Evolutionary conservation across 441 rosid genomes (phyloP).

Genomic region (Aquilaria agallochum): DNA sequence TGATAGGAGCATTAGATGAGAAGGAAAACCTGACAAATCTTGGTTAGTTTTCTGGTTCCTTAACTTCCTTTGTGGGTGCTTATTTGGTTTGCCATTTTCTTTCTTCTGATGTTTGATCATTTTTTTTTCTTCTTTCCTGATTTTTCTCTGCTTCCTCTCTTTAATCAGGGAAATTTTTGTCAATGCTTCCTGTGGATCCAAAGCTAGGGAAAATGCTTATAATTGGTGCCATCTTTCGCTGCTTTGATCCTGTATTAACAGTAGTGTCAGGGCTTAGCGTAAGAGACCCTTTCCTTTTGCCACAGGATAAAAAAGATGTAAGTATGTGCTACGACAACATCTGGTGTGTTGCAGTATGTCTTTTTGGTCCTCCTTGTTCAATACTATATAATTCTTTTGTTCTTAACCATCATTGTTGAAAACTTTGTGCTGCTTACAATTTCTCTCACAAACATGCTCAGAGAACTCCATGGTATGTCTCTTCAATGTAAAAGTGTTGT

Average conservation of each 20-base stretch:
- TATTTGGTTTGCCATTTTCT: constrained; percentile 14
- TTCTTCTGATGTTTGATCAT: constrained; percentile 3
- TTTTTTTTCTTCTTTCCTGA: constrained; percentile 8
- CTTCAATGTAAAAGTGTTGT: too few species aligned
- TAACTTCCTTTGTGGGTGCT: constrained; percentile 1
- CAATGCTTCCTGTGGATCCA: constrained; percentile 98
- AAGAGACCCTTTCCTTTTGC: constrained; percentile 98
- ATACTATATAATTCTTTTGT: too few species aligned
- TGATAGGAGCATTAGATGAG: constrained; percentile 91
- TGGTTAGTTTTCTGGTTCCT: constrained; percentile 51
- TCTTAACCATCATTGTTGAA: too few species aligned
- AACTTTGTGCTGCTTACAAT: too few species aligned
- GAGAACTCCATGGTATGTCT: too few species aligned
- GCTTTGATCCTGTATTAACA: constrained; percentile 95
- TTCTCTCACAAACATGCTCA: too few species aligned
- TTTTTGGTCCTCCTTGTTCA: too few species aligned
- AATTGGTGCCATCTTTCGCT: constrained; percentile 92
- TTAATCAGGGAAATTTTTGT: constrained; percentile 68
- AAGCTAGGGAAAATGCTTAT: constrained; percentile 99
- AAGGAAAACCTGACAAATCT: constrained; percentile 91
- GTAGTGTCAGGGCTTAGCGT: constrained; percentile 98
- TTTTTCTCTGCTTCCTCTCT: constrained; percentile 7
- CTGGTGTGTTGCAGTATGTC: too few species aligned
- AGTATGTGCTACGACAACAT: constrained; percentile 21
- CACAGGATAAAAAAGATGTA: constrained; percentile 98